Evolutionary conservation across 768 basidiomycete species (phyloP).

Genomic region (Goffeauzyma gilvescens): DNA sequence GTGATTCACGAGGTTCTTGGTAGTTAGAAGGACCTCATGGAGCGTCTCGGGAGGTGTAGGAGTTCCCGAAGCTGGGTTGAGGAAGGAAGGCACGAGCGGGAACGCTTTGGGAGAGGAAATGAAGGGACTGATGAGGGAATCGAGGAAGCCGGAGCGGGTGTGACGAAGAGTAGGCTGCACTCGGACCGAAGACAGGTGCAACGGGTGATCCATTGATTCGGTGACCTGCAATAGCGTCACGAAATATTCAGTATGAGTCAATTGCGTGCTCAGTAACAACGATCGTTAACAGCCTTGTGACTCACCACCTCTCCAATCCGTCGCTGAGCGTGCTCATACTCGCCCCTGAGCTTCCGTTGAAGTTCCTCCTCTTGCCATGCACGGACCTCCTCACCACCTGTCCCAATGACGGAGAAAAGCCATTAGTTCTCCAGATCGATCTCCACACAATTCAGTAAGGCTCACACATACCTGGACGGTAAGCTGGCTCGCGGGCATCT

Average conservation of each 20-base stretch:
- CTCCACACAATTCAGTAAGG: too few species aligned
- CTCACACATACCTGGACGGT: slow-evolving; percentile 8
- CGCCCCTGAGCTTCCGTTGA: slow-evolving; percentile 47
- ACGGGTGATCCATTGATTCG: slow-evolving; percentile 45
- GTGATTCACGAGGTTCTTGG: slow-evolving; percentile 46
- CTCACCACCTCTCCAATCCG: slow-evolving; percentile 49
- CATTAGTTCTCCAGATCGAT: too few species aligned
- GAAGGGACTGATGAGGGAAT: slow-evolving; percentile 54
- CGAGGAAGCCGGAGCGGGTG: slow-evolving; percentile 64
- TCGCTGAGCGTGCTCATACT: slow-evolving; percentile 53
- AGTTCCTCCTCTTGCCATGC: slow-evolving; percentile 63
- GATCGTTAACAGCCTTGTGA: slow-evolving; percentile 2
- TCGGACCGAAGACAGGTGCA: slow-evolving; percentile 56
- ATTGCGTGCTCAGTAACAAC: neutral
- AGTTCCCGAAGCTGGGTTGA: slow-evolving; percentile 19
- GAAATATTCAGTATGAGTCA: neutral
- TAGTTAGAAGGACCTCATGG: slow-evolving; percentile 49
- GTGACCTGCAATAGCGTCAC: slow-evolving; percentile 39
- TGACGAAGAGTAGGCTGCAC: slow-evolving; percentile 50
- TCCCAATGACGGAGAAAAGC: neutral
- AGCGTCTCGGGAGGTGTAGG: slow-evolving; percentile 35
- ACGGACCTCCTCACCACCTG: slow-evolving; percentile 36
- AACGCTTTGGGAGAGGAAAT: slow-evolving; percentile 26
- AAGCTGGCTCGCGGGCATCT: slow-evolving; percentile 9
- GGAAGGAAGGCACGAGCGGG: slow-evolving; percentile 18